Percentiles rank a stretch among this genome's conserved stretches.
These are phyloP conservation scores for Dendrothele bispora DNA, from an alignment of 768 basidiomycete genomes.

Conservation along the genomic window DNA sequence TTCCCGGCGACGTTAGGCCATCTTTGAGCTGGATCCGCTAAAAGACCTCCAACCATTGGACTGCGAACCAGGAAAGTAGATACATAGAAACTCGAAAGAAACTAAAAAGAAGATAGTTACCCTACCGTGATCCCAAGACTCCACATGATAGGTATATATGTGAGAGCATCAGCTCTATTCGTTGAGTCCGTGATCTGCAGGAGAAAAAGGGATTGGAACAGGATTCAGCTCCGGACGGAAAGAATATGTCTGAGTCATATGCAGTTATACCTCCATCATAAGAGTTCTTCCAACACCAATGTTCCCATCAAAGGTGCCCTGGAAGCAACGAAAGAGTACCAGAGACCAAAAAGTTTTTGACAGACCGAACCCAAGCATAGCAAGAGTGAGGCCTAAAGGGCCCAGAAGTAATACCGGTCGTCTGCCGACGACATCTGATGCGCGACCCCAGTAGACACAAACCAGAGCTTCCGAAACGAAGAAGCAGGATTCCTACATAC, in stretches of 20 bases:
- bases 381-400: conserved; percentile 25
- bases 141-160: conserved; percentile 28
- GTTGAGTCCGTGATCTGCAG: conserved; percentile 25
- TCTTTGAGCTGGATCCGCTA: conserved; percentile 26
- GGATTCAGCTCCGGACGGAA: not conserved
- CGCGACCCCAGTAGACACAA: conserved; percentile 29
- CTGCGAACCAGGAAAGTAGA: no score
- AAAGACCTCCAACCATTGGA: conserved; percentile 30
- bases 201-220: not conserved
- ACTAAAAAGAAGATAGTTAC: conserved; percentile 8
- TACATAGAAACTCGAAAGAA: not conserved
- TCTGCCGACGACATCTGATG: conserved; percentile 30
- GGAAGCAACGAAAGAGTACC: conserved; percentile 21
- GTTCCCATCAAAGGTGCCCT: conserved; percentile 33
- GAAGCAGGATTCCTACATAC: conserved; percentile 26
- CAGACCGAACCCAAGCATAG: conserved; percentile 28
- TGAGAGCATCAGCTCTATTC: conserved; percentile 25
- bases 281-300: conserved; percentile 24
- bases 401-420: conserved; percentile 29
- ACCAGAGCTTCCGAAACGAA: conserved; percentile 27
- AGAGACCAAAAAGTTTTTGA: conserved; percentile 24
- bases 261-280: conserved; percentile 22
- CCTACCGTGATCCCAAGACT: conserved; percentile 24
- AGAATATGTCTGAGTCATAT: conserved; percentile 1
- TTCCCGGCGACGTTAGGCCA: conserved; percentile 25